These are phyloP conservation scores for Carex littledalei DNA, from an alignment of 176 grass and related monocot species.

Conservation along the genomic window DNA sequence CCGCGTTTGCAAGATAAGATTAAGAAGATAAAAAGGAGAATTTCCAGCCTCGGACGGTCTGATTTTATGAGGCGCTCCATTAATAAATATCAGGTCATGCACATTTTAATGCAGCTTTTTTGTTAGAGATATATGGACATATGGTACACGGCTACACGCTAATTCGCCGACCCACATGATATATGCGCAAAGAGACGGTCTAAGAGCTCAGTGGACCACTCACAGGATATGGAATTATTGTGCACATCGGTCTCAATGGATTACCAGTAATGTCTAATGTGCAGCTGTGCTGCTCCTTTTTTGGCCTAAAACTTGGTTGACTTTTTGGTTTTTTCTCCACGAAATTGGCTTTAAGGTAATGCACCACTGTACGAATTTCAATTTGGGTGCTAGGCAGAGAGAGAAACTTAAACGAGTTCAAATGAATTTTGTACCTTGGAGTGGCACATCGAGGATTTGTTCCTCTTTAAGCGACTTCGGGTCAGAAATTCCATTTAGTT, in stretches of 20 bases:
- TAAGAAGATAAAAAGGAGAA: background rate
- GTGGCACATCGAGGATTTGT: constrained; percentile 76
- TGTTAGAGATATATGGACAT: background rate
- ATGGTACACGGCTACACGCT: background rate
- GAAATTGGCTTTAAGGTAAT: background rate
- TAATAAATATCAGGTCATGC: background rate
- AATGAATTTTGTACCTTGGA: constrained; percentile 32
- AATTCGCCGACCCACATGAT: background rate
- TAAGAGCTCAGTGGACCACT: background rate
- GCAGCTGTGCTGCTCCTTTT: background rate
- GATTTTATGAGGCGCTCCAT: background rate
- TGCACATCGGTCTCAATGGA: background rate
- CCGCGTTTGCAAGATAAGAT: background rate
- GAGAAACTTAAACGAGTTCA: background rate
- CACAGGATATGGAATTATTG: background rate
- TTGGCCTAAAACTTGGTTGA: background rate
- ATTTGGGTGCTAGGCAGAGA: background rate
- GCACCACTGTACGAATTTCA: background rate
- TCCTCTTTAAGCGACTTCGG: background rate
- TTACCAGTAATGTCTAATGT: too few species aligned
- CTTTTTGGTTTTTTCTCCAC: background rate
- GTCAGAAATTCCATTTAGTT: constrained; percentile 37
- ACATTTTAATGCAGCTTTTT: background rate
- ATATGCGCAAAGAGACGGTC: background rate
- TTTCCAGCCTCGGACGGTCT: background rate